Percentiles rank a stretch among this genome's conserved stretches.
Evolutionary conservation across 148 eudicot genomes (phyloP).

Genomic region (Vaccinium myrtillus): DNA sequence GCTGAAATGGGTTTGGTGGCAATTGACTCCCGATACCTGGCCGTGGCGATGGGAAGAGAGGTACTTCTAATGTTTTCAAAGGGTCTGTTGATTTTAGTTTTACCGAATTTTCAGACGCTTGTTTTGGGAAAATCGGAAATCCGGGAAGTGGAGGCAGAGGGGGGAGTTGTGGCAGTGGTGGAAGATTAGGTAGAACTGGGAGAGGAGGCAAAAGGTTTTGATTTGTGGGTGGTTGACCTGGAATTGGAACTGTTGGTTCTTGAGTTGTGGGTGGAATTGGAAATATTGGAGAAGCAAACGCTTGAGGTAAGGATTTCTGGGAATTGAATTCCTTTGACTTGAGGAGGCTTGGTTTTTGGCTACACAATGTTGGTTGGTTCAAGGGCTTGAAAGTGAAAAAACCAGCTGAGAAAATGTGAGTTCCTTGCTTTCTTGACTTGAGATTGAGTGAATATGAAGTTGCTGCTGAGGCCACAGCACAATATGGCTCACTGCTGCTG

Average conservation of each 20-base stretch:
- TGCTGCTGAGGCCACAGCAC: slow-evolving; percentile 68
- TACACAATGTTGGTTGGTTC: slow-evolving; percentile 56
- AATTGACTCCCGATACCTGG: slow-evolving; percentile 30
- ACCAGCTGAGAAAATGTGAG: slow-evolving; percentile 76
- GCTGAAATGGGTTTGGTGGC: slow-evolving; percentile 37
- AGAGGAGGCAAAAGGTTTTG: slow-evolving; percentile 33
- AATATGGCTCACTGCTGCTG: slow-evolving; percentile 67
- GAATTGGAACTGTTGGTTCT: slow-evolving; percentile 29
- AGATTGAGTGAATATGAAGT: slow-evolving; percentile 54
- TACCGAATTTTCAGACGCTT: slow-evolving; percentile 3
- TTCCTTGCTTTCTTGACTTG: slow-evolving; percentile 38
- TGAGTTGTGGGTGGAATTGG: slow-evolving; percentile 25
- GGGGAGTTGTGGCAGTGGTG: slow-evolving; percentile 53
- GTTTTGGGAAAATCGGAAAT: slow-evolving; percentile 21
- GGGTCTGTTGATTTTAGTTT: background rate
- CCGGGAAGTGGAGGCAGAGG: slow-evolving; percentile 48
- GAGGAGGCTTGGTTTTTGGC: slow-evolving; percentile 46
- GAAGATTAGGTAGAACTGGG: slow-evolving; percentile 48
- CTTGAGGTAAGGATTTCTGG: slow-evolving; percentile 17
- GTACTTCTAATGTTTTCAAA: background rate
- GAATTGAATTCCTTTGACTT: slow-evolving; percentile 23
- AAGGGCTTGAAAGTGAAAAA: slow-evolving; percentile 82
- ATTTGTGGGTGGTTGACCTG: slow-evolving; percentile 30
- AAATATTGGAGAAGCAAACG: background rate
- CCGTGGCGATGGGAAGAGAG: slow-evolving; percentile 26